Percentiles rank a stretch among this genome's conserved stretches.
phyloP scores from a whole-genome alignment of 2,329 filamentous ascomycete genomes.

The Alternaria alternata region DNA sequence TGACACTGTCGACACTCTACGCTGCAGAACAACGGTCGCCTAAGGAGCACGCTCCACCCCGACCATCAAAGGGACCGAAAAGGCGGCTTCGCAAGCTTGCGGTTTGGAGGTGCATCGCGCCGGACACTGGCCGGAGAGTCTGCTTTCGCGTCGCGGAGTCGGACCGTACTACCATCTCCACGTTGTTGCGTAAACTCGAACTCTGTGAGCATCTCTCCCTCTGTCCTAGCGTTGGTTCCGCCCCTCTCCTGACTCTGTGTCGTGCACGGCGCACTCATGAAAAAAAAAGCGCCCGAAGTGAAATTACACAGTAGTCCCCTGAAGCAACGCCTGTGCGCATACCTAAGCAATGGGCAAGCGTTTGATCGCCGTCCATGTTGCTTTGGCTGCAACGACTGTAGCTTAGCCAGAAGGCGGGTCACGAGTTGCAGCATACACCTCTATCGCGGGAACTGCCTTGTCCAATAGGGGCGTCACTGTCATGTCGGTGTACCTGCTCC shows the following conservation, averaged over 20 bases:
- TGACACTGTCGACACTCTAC: slow-evolving; percentile 8
- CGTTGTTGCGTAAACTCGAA: slow-evolving; percentile 33
- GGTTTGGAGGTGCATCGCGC: slow-evolving; percentile 19
- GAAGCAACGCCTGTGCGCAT: slow-evolving; percentile 36
- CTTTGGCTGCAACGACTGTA: slow-evolving; percentile 31
- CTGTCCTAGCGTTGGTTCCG: slow-evolving; percentile 31
- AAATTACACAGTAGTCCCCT: slow-evolving; percentile 43
- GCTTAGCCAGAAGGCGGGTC: slow-evolving; percentile 38
- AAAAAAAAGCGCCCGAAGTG: slow-evolving; percentile 19
- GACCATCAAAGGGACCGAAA: slow-evolving; percentile 24
- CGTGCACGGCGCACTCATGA: slow-evolving; percentile 23
- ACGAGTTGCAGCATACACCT: slow-evolving; percentile 27
- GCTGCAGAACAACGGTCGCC: slow-evolving; percentile 18
- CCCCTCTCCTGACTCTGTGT: slow-evolving; percentile 29
- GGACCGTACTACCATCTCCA: slow-evolving; percentile 35
- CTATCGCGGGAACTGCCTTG: slow-evolving; percentile 36
- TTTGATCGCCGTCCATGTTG: slow-evolving; percentile 51
- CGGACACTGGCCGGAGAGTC: slow-evolving; percentile 26
- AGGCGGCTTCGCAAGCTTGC: slow-evolving; percentile 14
- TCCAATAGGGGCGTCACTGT: slow-evolving; percentile 17
- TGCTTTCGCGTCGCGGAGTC: slow-evolving; percentile 24
- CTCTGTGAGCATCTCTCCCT: slow-evolving; percentile 14
- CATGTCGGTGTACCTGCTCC: slow-evolving; percentile 36
- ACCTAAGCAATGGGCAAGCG: slow-evolving; percentile 48
- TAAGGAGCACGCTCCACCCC: slow-evolving; percentile 8